Base-by-base conservation (phyloP, 1,284 basidiomycete genomes). In the Tilletia caries region DNA sequence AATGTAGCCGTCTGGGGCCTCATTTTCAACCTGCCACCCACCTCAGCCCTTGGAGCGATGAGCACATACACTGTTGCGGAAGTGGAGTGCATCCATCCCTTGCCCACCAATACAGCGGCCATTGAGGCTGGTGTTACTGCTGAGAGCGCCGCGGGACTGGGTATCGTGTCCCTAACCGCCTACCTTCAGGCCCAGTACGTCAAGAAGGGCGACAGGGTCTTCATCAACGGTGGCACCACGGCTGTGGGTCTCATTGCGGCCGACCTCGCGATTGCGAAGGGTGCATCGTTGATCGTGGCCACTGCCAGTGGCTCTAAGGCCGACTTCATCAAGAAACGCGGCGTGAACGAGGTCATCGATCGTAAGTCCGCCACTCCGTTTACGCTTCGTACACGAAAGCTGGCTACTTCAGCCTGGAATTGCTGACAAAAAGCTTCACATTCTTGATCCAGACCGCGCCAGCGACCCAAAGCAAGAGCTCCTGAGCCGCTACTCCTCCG, bases 171-270 rank as follows among this genome's bases (percentile, higher is more conserved):
- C 10, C 12, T 43, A 18, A 70, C 67, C 0, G 69, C 69, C 6
- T 27, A 15, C 20, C 8, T 25, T 2, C 41, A 60, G 18, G 37
- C 27, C 12, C 10, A 3, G 34, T 10, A 29, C 13, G 6, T 69
- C 15, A 64, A 54, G 34, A 15, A 58, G 62, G 66, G 66, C 41
- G 66, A 68, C 44, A 29, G 67, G 1, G 69, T 70, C 25, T 32
- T 70, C 18, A 64, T 70, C 62, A 32, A 65, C 13, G 69, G 69
- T 12, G 69, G 69, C 20, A 68, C 65, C 23, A 33, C 69, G 12
- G 13, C 67, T 20, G 69, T 70, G 8, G 69, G 69, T 15, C 54
- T 70, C 43, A 12, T 46, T 32, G 34, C 62, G 10, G 54, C 62
- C 41, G 52, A 67, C 18, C 44, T 70, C 44, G 52, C 58, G 18